Conservation (phyloP, 176 grass and related monocot genomes). For the Saccharum officinarum region DNA sequence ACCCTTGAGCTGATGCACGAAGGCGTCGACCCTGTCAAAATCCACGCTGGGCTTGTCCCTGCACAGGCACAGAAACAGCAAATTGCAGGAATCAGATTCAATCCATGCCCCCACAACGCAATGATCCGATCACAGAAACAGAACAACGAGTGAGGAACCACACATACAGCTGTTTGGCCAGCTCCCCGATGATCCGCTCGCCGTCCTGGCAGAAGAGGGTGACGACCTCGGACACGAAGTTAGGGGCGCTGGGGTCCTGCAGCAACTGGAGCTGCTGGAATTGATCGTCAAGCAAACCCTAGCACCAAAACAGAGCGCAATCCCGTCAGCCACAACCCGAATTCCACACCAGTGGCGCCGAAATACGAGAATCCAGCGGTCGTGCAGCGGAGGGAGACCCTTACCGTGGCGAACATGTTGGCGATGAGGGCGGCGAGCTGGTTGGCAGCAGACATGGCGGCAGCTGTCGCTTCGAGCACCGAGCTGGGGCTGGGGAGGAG, state of each 20-base stretch:
- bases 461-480: neutral
- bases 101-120: neutral
- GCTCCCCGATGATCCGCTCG: constrained; percentile 50
- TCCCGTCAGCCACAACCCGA: neutral
- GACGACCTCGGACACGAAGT: constrained; percentile 61
- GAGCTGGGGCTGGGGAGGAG: neutral
- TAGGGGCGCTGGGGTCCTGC: constrained; percentile 40
- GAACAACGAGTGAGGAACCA: neutral
- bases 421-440: constrained; percentile 48
- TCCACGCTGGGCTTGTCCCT: constrained; percentile 58
- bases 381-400: neutral
- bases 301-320: neutral
- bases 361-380: neutral
- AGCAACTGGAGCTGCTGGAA: constrained; percentile 68
- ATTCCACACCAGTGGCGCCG: neutral
- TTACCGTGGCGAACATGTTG: constrained; percentile 55
- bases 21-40: constrained; percentile 53
- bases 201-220: constrained; percentile 70
- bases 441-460: constrained; percentile 41
- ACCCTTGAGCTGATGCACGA: constrained; percentile 71
- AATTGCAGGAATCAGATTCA: constrained; percentile 21
- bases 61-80: constrained; percentile 9
- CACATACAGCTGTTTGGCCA: constrained; percentile 49
- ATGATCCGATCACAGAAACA: neutral
- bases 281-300: constrained; percentile 76